Base-by-base conservation (phyloP, 441 rosid genomes). In the Arabidopsis hybrid region DNA sequence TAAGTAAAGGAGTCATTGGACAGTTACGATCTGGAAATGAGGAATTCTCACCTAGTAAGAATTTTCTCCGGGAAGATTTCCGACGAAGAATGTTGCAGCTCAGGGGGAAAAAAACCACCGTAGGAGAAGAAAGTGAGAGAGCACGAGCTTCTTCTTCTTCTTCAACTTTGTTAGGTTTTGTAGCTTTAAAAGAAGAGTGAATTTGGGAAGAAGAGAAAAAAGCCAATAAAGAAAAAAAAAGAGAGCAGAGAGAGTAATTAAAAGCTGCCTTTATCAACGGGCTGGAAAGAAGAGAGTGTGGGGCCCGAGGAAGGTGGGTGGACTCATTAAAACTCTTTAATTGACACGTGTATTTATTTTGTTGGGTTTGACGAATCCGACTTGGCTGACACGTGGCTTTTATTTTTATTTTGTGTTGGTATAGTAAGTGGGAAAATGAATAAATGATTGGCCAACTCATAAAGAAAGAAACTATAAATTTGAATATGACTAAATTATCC, bases 241-340 rank as follows among this genome's bases (percentile, higher is more conserved):
- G 3, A 76, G 62, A 69, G 40, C 39, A 39, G 50, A 47, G 59
- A 47, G 52, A 4, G 75, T 63, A 63, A 69, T 63, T 61, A 69
- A 70, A 76, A 69, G 74, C 78, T 51, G 79, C 71, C 65, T 76
- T 69, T 69, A 63, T 69, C 79, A 76, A 76, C 79, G 79, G 70
- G 75, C 71, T 76, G 79, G 39, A 69, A 76, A 69, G 70, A 63
- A 45, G 40, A 38, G 14, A 8, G 70, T 55, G 71, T 76, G 76
- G 79, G 80, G 67, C 80, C 80, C 67, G 72, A 71, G 57, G 63
- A 57, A 58, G 43, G 72, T 71, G 50, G 80, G 62, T 70, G 72
- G 71, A 63, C 18, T 76, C 75, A 69, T 76, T 76, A 61, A 75
- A 21, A 21, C 26, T 5, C 32, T 40, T 43, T 2, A 1, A 6